Base-by-base conservation (phyloP, 768 basidiomycete species). In the Tricholomella constricta region DNA sequence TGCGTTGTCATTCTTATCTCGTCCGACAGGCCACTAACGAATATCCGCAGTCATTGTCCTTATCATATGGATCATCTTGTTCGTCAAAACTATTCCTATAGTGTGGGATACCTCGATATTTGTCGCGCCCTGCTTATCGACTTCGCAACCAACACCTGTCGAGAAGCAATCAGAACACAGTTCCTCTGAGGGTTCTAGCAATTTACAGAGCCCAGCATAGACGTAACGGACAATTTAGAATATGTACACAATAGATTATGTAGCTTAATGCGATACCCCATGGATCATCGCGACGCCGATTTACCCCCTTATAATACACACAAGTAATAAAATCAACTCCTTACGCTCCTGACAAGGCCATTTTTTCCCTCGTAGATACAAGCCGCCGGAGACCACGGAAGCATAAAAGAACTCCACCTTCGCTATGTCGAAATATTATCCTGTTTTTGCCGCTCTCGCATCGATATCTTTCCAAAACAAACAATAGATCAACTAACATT, bases 61-160 rank as follows among this genome's bases (percentile, higher is more conserved):
- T 51, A 15, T 71, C 12, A 44, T 81, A 3, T 82, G 81, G 80
- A 20, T 65, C 20, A 64, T 59, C 34, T 66, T 78, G 19, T 68
- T 73, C 17, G n/a, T 70, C 2, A 71, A 71, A 38, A 79, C 78
- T 15, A 69, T 81, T 29, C 74, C 76, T 19, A 69, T 74, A 2
- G 59, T 81, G 48, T 70, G 77, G 57, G 70, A 79, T 56, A 74
- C 77, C 11, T 68, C 78, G 26, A 71, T 80, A 54, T 82, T 82
- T 60, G 65, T 67, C 40, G 76, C 78, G 9, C 79, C 79, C 7
- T 78, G 72, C 48, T 65, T 76, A 23, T 64, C 68, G 22, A 27
- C 22, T 5, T 41, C 49, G 35, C 26, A n/a, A 8, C 37, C 8
- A 31, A 41, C n/a, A 25, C 17, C 37, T 31, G 15, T 10, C 26